Conservation (phyloP, 2,329 filamentous ascomycete species). For the Hypoxylon rubiginosum region DNA sequence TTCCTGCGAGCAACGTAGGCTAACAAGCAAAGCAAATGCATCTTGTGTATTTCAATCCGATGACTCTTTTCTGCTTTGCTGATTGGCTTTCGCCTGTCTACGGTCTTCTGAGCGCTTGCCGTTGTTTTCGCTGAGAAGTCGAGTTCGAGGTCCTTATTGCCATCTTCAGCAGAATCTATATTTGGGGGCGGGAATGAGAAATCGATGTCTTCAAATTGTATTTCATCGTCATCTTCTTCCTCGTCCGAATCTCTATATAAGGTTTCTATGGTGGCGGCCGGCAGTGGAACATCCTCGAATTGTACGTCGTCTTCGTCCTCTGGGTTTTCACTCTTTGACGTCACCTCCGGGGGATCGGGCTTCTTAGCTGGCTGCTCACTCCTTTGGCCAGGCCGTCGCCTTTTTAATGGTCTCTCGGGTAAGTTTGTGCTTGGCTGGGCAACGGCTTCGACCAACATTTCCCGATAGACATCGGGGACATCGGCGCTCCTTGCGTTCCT, state of each 20-base stretch:
- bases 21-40: constrained; percentile 86
- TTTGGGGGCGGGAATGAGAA: constrained; percentile 52
- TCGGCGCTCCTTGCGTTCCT: constrained; percentile 37
- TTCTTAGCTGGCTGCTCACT: constrained; percentile 43
- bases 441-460: constrained; percentile 66
- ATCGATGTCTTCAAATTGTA: constrained; percentile 64
- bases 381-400: constrained; percentile 55
- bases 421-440: constrained; percentile 50
- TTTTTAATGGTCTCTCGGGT: constrained; percentile 59
- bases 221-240: constrained; percentile 58
- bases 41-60: constrained; percentile 85
- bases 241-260: constrained; percentile 62
- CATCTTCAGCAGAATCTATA: constrained; percentile 40
- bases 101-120: constrained; percentile 48
- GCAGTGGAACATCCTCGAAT: constrained; percentile 66
- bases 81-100: constrained; percentile 65
- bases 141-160: constrained; percentile 61
- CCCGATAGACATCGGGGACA: constrained; percentile 59
- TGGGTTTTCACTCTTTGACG: constrained; percentile 19
- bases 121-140: constrained; percentile 64
- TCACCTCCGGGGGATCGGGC: constrained; percentile 31
- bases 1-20: constrained; percentile 84
- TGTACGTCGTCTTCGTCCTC: constrained; percentile 59
- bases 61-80: constrained; percentile 66
- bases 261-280: constrained; percentile 64